Evolutionary conservation across 495 filamentous ascomycete species (phyloP).

Genomic region (Daldinia decipiens): DNA sequence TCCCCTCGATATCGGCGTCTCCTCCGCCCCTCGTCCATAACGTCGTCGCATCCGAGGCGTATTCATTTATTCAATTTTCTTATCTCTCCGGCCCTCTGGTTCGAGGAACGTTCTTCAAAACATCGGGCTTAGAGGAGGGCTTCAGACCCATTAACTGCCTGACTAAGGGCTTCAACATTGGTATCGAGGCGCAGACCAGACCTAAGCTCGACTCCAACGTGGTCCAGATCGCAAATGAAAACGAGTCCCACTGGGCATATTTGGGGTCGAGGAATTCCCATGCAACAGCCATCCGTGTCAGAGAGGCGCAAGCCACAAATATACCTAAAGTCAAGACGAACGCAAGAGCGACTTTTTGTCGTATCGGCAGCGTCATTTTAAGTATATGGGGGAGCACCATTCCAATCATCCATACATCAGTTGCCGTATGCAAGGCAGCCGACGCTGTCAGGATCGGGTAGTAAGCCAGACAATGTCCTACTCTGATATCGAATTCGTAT

Average conservation of each 20-base stretch:
- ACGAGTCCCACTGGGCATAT: constrained; percentile 43
- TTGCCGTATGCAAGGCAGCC: constrained; percentile 49
- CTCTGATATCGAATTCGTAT: constrained; percentile 44
- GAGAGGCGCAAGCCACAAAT: constrained; percentile 50
- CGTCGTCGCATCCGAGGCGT: constrained; percentile 36
- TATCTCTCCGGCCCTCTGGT: constrained; percentile 12
- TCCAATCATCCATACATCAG: constrained; percentile 51
- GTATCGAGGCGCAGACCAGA: constrained; percentile 40
- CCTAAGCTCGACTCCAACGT: constrained; percentile 42
- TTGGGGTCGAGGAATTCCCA: constrained; percentile 43
- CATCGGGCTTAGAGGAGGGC: constrained; percentile 40
- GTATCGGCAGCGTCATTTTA: constrained; percentile 48
- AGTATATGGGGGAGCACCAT: constrained; percentile 52
- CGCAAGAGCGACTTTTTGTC: constrained; percentile 48
- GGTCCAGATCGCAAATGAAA: constrained; percentile 44
- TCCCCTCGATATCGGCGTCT: constrained; percentile 24
- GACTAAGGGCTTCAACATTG: constrained; percentile 41
- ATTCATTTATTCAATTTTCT: constrained; percentile 20
- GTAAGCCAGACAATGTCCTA: constrained; percentile 48
- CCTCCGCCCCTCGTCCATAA: constrained; percentile 22
- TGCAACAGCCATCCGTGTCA: constrained; percentile 48
- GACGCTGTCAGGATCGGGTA: constrained; percentile 50
- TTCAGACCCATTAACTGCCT: constrained; percentile 41
- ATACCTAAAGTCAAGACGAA: constrained; percentile 52
- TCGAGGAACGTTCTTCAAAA: constrained; percentile 33